A percentile compares a stretch with the other conserved stretches of the same genome.
Conservation (phyloP, 2,329 filamentous ascomycete genomes). For the Monilinia fructicola region DNA sequence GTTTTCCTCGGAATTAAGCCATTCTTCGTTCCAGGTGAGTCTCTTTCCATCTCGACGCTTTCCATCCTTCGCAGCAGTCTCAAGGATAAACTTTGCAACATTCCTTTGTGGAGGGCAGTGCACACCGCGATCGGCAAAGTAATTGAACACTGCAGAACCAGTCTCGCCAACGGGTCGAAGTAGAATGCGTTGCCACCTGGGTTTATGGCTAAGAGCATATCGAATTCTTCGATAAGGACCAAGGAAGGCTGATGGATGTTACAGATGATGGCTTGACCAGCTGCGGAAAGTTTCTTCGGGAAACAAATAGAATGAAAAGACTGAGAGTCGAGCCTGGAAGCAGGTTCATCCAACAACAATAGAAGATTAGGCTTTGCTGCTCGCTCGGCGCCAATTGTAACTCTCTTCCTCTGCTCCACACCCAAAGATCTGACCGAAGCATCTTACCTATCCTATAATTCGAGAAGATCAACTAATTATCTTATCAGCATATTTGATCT, state of each 20-base stretch:
- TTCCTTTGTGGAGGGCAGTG: slow-evolving; percentile 66
- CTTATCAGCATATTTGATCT: slow-evolving; percentile 64
- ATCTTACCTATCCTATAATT: slow-evolving; percentile 65
- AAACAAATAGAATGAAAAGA: slow-evolving; percentile 68
- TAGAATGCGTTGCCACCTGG: slow-evolving; percentile 69
- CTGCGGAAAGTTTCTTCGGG: slow-evolving; percentile 63
- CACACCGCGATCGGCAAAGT: slow-evolving; percentile 66
- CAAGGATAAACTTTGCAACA: slow-evolving; percentile 65
- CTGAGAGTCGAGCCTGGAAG: slow-evolving; percentile 68
- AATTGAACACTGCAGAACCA: slow-evolving; percentile 62
- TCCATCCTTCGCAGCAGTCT: slow-evolving; percentile 58
- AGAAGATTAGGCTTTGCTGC: slow-evolving; percentile 67
- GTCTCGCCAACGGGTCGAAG: slow-evolving; percentile 69
- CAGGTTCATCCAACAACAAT: slow-evolving; percentile 72
- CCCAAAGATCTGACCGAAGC: slow-evolving; percentile 63
- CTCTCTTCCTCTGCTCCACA: slow-evolving; percentile 62
- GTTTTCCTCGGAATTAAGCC: slow-evolving; percentile 64
- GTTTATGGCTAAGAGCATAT: slow-evolving; percentile 69
- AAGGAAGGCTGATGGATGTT: slow-evolving; percentile 73
- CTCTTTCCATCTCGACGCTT: slow-evolving; percentile 51
- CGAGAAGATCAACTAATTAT: slow-evolving; percentile 67
- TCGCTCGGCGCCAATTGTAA: slow-evolving; percentile 73
- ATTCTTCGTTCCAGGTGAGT: slow-evolving; percentile 74
- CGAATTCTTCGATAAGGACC: slow-evolving; percentile 69
- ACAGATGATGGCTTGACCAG: slow-evolving; percentile 70